Evolutionary conservation across 2,329 filamentous ascomycete genomes (phyloP).

Genomic region (Colletotrichum neosansevieriae): DNA sequence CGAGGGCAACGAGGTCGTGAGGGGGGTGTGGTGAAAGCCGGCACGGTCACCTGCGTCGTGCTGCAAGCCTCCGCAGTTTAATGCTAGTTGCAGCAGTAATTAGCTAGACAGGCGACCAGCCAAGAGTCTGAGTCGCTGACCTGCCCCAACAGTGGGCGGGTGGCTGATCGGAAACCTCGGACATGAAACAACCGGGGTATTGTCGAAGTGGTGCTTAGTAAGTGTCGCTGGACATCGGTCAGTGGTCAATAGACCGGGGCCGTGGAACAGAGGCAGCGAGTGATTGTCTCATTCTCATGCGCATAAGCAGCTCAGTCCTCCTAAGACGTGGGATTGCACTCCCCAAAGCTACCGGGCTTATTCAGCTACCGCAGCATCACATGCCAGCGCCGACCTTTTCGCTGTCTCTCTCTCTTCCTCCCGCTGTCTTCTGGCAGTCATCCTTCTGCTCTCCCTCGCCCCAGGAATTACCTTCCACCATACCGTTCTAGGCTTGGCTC

Average conservation of each 20-base stretch:
- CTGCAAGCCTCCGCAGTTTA: slow-evolving; percentile 28
- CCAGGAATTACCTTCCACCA: slow-evolving; percentile 31
- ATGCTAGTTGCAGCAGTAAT: slow-evolving; percentile 19
- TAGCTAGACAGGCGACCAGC: background rate
- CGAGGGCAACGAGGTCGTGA: slow-evolving; percentile 17
- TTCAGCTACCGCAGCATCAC: slow-evolving; percentile 40
- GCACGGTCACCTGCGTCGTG: slow-evolving; percentile 36
- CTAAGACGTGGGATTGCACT: no score
- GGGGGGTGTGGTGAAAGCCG: slow-evolving; percentile 20
- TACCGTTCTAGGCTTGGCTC: slow-evolving; percentile 37
- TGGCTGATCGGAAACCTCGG: slow-evolving; percentile 12
- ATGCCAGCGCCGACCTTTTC: slow-evolving; percentile 35
- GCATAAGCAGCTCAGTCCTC: no score
- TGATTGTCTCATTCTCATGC: slow-evolving; percentile 1
- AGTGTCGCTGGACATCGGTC: background rate
- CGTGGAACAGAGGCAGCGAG: background rate
- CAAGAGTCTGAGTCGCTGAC: background rate
- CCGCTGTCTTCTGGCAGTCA: slow-evolving; percentile 36
- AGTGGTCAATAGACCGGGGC: slow-evolving; percentile 18
- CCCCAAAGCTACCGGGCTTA: background rate
- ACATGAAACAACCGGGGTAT: slow-evolving; percentile 35
- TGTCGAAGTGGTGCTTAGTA: slow-evolving; percentile 23
- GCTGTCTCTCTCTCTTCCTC: slow-evolving; percentile 19
- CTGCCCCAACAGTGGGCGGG: slow-evolving; percentile 24
- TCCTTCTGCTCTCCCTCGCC: slow-evolving; percentile 19